Base-by-base conservation (phyloP, 83 land plant genomes). In the Picea abies region DNA sequence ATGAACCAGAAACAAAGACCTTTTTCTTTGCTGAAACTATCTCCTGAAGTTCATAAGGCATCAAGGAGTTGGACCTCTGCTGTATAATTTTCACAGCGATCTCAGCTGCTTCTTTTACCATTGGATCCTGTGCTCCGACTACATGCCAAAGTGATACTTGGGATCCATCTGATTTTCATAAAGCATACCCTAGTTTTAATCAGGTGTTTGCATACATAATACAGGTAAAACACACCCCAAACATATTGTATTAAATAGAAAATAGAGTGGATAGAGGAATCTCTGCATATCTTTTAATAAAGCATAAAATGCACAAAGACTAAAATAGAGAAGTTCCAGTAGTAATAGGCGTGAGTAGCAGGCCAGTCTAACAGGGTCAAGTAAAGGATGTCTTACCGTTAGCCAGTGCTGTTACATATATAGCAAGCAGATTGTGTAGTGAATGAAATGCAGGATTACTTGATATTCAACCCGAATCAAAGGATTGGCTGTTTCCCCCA, bases 51-150 rank as follows among this genome's bases (percentile, higher is more conserved):
- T 89, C 91, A 72, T 90, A 94, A 29, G 99, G 91, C 49, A 81
- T 67, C 79, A 96, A 80, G 11, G 96, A 96, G 82, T 96, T 96
- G 17, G 99, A 96, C 82, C 96, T 84, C 83, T 90, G 88, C 85
- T 96, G 95, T 49, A 96, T 84, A 44, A 82, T 79, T 81, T 86
- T 82, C 67, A 96, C 68, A 75, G 94, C 97, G 82, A 90, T 93
- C 82, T 89, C 76, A 41, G 99, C 97, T 72, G 97, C 99, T 80
- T 91, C 97, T 83, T 88, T 88, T 66, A 96, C 91, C 11, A 87
- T 82, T 65, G 96, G 97, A 86, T 96, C 97, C 66, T 94, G 85
- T 22, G 83, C 80, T 17, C 95, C 83, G 68, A 94, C 93, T 44
- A 77, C 80, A 25, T 79, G 84, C 92, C 87, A 88, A 70, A 95